These are phyloP conservation scores for Fusarium chuoi DNA, from an alignment of 2,329 filamentous ascomycete species.

Conservation along the genomic window DNA sequence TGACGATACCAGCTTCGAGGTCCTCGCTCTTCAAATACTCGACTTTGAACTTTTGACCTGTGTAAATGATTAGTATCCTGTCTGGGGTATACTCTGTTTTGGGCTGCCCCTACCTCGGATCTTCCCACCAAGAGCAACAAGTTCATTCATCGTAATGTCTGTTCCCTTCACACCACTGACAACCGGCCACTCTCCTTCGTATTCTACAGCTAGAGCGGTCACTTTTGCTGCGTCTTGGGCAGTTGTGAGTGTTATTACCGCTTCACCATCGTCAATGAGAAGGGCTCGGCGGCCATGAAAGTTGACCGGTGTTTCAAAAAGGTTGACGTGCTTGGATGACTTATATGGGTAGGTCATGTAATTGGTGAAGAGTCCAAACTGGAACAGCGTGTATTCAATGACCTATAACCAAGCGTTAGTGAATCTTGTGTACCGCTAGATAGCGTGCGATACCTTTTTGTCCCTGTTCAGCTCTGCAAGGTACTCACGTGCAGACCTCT, in stretches of 20 bases:
- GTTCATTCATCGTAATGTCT: conserved; percentile 48
- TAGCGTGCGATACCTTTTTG: conserved; percentile 47
- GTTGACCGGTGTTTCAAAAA: conserved; percentile 53
- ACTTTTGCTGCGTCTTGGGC: conserved; percentile 55
- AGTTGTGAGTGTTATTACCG: conserved; percentile 57
- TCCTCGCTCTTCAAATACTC: conserved; percentile 31
- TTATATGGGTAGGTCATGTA: conserved; percentile 63
- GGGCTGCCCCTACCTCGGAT: conserved; percentile 41
- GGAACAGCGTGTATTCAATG: conserved; percentile 67
- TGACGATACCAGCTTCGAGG: conserved; percentile 32
- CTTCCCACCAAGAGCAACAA: conserved; percentile 54
- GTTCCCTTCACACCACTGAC: conserved; percentile 55
- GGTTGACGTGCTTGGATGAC: conserved; percentile 56
- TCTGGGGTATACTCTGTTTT: fast-evolving
- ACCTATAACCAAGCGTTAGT: conserved; percentile 48
- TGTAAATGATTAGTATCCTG: neutral
- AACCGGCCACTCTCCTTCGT: conserved; percentile 55
- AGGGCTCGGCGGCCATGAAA: conserved; percentile 56
- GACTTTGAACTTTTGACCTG: conserved; percentile 37
- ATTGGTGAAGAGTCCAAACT: conserved; percentile 64
- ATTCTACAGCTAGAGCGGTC: conserved; percentile 55
- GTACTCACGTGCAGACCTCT: conserved; percentile 61
- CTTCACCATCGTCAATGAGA: conserved; percentile 54
- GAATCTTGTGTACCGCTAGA: fast-evolving
- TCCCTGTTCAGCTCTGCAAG: conserved; percentile 61